Percentiles rank a stretch among this genome's conserved stretches.
phyloP scores from a whole-genome alignment of 2,329 filamentous ascomycete genomes.

The Bipolaris zeicola region DNA sequence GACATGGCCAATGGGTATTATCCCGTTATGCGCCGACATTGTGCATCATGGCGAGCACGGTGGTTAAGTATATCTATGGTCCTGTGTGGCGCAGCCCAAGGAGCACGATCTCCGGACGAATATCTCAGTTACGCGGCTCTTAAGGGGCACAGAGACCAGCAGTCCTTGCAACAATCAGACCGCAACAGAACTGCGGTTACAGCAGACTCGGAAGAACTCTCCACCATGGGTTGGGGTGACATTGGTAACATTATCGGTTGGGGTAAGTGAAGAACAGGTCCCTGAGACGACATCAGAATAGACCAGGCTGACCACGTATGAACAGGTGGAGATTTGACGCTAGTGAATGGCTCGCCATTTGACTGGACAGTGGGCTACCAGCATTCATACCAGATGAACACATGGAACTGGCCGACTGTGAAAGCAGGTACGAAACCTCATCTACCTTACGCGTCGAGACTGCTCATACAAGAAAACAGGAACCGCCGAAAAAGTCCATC shows the following conservation, averaged over 20 bases:
- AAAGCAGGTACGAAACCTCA: conserved; percentile 25
- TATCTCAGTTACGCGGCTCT: conserved; percentile 2
- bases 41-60: conserved; percentile 7
- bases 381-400: conserved; percentile 48
- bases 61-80: conserved; percentile 12
- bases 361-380: conserved; percentile 41
- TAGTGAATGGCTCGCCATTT: conserved; percentile 51
- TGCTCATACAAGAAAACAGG: conserved; percentile 15
- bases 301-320: background rate
- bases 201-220: conserved; percentile 4
- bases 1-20: conserved; percentile 3
- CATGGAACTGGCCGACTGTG: conserved; percentile 46
- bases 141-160: conserved; percentile 4
- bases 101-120: background rate
- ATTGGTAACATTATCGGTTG: conserved; percentile 38
- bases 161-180: background rate
- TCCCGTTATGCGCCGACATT: conserved; percentile 10
- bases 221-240: conserved; percentile 37
- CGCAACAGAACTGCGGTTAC: background rate
- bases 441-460: background rate
- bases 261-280: conserved; percentile 20
- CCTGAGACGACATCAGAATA: background rate
- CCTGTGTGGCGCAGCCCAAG: background rate
- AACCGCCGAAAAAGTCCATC: conserved; percentile 37
- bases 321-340: conserved; percentile 44